Evolutionary conservation across 2,329 filamentous ascomycete species (phyloP).

Genomic region (Bisporella sp.): DNA sequence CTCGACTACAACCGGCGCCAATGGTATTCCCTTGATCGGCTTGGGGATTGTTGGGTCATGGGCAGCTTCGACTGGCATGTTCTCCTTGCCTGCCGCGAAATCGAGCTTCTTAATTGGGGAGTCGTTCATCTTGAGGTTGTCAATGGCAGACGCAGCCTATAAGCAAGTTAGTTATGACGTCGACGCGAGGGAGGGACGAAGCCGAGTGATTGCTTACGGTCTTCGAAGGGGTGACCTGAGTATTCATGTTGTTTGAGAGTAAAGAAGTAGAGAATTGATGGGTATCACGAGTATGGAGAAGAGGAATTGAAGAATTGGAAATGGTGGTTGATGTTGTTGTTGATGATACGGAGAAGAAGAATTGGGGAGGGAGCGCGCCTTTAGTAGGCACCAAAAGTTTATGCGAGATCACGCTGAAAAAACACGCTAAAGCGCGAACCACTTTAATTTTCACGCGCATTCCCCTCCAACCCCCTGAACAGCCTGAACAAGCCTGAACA

Average conservation of each 20-base stretch:
- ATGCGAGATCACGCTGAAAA: neutral
- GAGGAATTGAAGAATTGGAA: conserved; percentile 11
- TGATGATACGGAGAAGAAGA: neutral
- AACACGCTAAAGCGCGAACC: neutral
- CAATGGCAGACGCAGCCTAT: conserved; percentile 80
- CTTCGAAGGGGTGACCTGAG: conserved; percentile 69
- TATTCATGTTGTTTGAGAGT: conserved; percentile 60
- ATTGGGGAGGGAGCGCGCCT: neutral
- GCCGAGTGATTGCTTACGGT: conserved; percentile 46
- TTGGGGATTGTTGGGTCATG: neutral
- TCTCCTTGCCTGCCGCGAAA: conserved; percentile 78
- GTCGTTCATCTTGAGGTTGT: conserved; percentile 81
- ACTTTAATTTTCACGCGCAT: too few species aligned
- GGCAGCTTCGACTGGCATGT: conserved; percentile 48
- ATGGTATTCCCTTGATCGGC: conserved; percentile 44
- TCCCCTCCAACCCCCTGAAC: too few species aligned
- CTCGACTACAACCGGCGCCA: conserved; percentile 48
- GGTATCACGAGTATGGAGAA: conserved; percentile 5
- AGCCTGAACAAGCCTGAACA: too few species aligned
- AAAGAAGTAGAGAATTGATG: conserved; percentile 12
- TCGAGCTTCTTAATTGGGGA: conserved; percentile 86
- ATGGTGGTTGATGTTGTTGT: conserved; percentile 6
- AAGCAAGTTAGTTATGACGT: conserved; percentile 25
- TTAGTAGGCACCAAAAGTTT: neutral
- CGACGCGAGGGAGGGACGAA: conserved; percentile 27